These are phyloP conservation scores for Kwoniella pini DNA, from an alignment of 768 basidiomycete genomes.

Conservation along the genomic window DNA sequence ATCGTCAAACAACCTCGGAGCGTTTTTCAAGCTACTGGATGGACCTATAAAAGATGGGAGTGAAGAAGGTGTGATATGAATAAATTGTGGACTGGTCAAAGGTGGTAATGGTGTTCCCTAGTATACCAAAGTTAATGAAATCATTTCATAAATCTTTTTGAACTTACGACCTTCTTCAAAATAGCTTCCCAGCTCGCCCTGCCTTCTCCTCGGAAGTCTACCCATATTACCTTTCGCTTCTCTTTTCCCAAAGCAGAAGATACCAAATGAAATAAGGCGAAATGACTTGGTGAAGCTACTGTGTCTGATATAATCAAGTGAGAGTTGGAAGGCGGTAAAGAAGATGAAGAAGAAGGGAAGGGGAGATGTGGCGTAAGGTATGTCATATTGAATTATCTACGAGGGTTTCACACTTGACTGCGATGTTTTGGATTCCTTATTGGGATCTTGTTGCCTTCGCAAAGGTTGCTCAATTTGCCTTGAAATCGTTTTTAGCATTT, in stretches of 20 bases:
- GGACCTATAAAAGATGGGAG: slow-evolving; percentile 14
- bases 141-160: background rate
- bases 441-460: too few species aligned
- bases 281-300: slow-evolving; percentile 36
- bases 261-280: slow-evolving; percentile 43
- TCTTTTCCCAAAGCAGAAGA: slow-evolving; percentile 27
- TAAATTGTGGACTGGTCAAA: slow-evolving; percentile 8
- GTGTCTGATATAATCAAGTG: slow-evolving; percentile 50
- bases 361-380: slow-evolving; percentile 38
- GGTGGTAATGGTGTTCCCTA: slow-evolving; percentile 35
- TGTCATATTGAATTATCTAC: slow-evolving; percentile 25
- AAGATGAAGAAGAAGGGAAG: slow-evolving; percentile 22
- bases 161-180: slow-evolving; percentile 46
- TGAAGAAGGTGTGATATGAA: slow-evolving; percentile 36
- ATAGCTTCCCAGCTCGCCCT: slow-evolving; percentile 42
- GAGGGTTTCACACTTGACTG: too few species aligned
- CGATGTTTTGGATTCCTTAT: too few species aligned
- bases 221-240: slow-evolving; percentile 30
- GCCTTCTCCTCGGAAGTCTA: slow-evolving; percentile 46
- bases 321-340: slow-evolving; percentile 37
- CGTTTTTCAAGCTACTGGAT: too few species aligned
- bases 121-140: too few species aligned
- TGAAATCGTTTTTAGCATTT: too few species aligned
- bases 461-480: too few species aligned
- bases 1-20: slow-evolving; percentile 32